Percentiles rank a stretch among this genome's conserved stretches.
Conservation (phyloP, 148 eudicot genomes). For the Rhododendron ovatum region DNA sequence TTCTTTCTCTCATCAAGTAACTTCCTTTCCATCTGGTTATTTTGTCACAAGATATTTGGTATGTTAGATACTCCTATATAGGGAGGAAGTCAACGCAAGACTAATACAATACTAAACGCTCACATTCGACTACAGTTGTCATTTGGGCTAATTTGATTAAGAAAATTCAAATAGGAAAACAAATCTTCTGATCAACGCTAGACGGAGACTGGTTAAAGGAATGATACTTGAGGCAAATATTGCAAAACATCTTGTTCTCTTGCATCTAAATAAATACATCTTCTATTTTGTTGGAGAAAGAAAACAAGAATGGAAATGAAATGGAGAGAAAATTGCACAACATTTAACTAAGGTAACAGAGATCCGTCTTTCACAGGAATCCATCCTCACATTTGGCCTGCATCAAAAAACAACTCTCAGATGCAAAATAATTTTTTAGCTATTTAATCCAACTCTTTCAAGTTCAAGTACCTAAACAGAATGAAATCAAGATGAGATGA, state of each 20-base stretch:
- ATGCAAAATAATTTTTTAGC: background rate
- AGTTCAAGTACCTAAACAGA: background rate
- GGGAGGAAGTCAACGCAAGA: background rate
- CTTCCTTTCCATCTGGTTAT: background rate
- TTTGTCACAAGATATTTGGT: background rate
- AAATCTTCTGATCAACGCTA: background rate
- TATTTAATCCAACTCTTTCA: background rate
- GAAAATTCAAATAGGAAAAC: background rate
- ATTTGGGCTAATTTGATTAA: background rate
- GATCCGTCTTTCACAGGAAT: background rate
- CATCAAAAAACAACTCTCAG: background rate
- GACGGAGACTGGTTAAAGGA: background rate
- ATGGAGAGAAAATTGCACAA: background rate
- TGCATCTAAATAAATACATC: background rate
- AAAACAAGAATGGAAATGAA: background rate
- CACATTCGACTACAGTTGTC: background rate
- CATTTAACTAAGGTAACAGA: background rate
- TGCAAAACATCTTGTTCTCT: background rate
- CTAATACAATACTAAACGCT: background rate
- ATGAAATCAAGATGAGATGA: background rate
- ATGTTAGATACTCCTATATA: background rate
- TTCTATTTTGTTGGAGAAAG: background rate
- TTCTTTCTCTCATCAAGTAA: background rate
- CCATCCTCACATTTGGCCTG: slow-evolving; percentile 9
- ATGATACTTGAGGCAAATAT: background rate